Conservation (phyloP, 768 basidiomycete species). For the Mrakia hoshinonis region DNA sequence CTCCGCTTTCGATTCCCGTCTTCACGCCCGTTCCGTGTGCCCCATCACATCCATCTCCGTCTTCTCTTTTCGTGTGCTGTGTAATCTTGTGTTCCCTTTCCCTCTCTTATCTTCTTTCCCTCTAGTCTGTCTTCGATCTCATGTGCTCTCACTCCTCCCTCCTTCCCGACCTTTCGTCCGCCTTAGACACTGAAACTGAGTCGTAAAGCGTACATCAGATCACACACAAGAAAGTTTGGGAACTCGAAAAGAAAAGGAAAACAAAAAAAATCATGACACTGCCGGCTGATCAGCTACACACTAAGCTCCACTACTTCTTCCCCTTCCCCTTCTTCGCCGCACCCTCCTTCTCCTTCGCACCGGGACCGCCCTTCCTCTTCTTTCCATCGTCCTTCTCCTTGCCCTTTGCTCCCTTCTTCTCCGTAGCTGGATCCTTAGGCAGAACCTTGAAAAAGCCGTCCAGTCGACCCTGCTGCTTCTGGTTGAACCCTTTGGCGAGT, state of each 20-base stretch:
- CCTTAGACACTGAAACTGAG: no score
- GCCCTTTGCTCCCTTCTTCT: not conserved
- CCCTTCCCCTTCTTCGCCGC: slow-evolving; percentile 15
- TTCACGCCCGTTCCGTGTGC: no score
- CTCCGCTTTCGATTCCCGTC: no score
- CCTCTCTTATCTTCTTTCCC: not conserved
- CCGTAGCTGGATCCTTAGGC: slow-evolving; percentile 13
- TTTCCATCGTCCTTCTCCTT: not conserved
- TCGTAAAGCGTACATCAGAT: no score
- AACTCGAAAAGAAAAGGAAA: no score
- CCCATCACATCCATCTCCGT: not conserved
- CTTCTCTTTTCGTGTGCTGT: not conserved
- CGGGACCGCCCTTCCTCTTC: slow-evolving; percentile 14
- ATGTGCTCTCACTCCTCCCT: not conserved
- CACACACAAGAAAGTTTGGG: no score
- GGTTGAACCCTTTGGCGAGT: slow-evolving; percentile 69
- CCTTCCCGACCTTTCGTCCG: not conserved
- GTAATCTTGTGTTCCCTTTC: no score
- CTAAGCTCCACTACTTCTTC: no score
- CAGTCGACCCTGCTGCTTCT: slow-evolving; percentile 91
- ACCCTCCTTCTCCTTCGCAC: not conserved
- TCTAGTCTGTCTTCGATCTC: not conserved
- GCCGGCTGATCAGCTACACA: no score
- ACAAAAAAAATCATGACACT: no score
- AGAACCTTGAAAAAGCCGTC: slow-evolving; percentile 82